Percentiles rank a stretch among this genome's conserved stretches.
Evolutionary conservation across 1,284 basidiomycete genomes (phyloP).

Genomic region (Hemileia vastatrix): DNA sequence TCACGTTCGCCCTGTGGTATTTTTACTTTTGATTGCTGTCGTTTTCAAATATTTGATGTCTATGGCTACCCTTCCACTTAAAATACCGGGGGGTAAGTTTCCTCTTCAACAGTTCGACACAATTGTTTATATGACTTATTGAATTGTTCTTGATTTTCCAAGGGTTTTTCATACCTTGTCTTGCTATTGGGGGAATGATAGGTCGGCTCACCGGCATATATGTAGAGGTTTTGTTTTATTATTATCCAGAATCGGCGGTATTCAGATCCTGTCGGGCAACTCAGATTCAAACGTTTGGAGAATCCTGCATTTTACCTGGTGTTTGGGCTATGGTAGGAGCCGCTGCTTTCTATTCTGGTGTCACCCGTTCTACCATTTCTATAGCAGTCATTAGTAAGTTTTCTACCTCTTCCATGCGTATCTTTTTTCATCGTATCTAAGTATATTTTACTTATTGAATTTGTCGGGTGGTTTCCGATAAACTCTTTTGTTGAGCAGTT

Average conservation of each 20-base stretch:
- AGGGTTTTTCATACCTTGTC: conserved; percentile 92
- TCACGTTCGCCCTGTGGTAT: conserved; percentile 34
- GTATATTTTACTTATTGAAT: neutral
- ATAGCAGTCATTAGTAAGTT: conserved; percentile 68
- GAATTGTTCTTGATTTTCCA: too few species aligned
- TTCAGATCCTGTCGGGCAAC: conserved; percentile 55
- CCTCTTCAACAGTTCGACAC: too few species aligned
- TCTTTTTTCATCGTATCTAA: neutral
- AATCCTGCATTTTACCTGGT: conserved; percentile 43
- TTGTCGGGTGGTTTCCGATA: neutral
- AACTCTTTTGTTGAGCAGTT: too few species aligned
- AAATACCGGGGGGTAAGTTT: conserved; percentile 25
- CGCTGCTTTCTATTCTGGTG: conserved; percentile 46
- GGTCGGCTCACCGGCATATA: conserved; percentile 76
- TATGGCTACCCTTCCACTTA: conserved; percentile 4
- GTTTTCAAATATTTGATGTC: conserved; percentile 4
- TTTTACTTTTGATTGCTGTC: conserved; percentile 5
- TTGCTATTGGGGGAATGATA: conserved; percentile 93
- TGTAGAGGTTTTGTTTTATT: conserved; percentile 67
- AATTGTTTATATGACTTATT: too few species aligned
- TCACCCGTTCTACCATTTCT: conserved; percentile 61
- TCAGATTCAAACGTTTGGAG: conserved; percentile 31
- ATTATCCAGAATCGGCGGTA: conserved; percentile 55
- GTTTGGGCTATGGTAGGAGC: conserved; percentile 46
- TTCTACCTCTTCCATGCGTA: neutral